phyloP scores from a whole-genome alignment of 2,329 filamentous ascomycete species.

The Aspergillus fumigatiaffinis region DNA sequence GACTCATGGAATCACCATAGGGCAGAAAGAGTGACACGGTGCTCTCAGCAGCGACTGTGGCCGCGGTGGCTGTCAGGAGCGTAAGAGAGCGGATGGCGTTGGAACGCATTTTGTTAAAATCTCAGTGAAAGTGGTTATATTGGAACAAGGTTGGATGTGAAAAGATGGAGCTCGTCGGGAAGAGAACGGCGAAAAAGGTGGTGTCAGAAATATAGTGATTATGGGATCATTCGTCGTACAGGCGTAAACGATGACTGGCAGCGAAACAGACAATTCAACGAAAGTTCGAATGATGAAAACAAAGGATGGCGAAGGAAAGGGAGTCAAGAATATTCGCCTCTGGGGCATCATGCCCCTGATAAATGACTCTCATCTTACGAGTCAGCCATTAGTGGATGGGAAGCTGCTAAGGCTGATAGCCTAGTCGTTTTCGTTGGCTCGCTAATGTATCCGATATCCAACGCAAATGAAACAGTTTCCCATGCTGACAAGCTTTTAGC shows the following conservation, averaged over 20 bases:
- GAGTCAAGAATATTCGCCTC: neutral
- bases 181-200: neutral
- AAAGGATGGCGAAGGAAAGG: neutral
- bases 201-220: neutral
- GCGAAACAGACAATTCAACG: neutral
- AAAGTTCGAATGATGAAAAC: neutral
- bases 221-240: neutral
- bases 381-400: neutral
- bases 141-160: neutral
- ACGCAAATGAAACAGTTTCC: too few species aligned
- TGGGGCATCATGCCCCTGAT: neutral
- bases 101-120: neutral
- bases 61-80: neutral
- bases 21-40: conserved; percentile 20
- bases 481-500: neutral
- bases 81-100: neutral
- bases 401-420: neutral
- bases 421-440: too few species aligned
- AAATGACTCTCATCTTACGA: neutral
- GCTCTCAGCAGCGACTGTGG: conserved; percentile 10
- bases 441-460: too few species aligned
- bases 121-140: neutral
- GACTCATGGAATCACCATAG: neutral
- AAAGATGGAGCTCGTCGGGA: neutral
- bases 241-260: neutral